Base-by-base conservation (phyloP, 2,329 filamentous ascomycete genomes). In the Neurospora crassa region DNA sequence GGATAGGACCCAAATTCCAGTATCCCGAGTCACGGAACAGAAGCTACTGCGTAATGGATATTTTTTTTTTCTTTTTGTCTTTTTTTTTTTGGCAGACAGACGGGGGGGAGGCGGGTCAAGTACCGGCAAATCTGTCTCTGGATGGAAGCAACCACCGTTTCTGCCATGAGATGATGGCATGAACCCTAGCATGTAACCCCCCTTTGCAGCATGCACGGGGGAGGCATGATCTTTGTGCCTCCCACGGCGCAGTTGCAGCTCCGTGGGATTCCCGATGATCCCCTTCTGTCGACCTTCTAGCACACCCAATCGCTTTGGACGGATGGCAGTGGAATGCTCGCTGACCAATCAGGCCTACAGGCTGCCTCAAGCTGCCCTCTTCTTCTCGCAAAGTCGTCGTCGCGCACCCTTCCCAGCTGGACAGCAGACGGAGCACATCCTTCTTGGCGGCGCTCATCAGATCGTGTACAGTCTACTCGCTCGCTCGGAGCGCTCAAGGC, bases 101-200 rank as follows among this genome's bases (percentile, higher is more conserved):
- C 29, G 53, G 29, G 53, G 53, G 53, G 29, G 34, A 8, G 3
- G 53, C 29, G 53, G 29, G 53, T n/a, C 53, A 63, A 34, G 29
- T 63, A 34, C 16, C 53, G 53, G 29, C 53, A 34, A 63, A 63
- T 37, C 29, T 63, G 34, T 37, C 29, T 63, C 24, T 63, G 14
- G 34, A 14, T 34, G 20, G 16, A 63, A 63, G 53, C 53, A 63
- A 63, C 20, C 47, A 37, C 20, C 20, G 68, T 70, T 47, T 43
- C 29, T 34, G 69, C 14, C 24, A 63, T 63, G 67, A 2, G 8
- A 11, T 11, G 45, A 53, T 71, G 40, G 71, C 69, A 70, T 69
- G 59, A 69, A 67, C 67, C 53, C 67, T 69, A 68, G 70, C 37
- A 70, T 73, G 72, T 71, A 71, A 71, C 72, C 68, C 20, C 20